phyloP scores from a whole-genome alignment of 139 green algal species.

The Tetradesmus lagerheimii region DNA sequence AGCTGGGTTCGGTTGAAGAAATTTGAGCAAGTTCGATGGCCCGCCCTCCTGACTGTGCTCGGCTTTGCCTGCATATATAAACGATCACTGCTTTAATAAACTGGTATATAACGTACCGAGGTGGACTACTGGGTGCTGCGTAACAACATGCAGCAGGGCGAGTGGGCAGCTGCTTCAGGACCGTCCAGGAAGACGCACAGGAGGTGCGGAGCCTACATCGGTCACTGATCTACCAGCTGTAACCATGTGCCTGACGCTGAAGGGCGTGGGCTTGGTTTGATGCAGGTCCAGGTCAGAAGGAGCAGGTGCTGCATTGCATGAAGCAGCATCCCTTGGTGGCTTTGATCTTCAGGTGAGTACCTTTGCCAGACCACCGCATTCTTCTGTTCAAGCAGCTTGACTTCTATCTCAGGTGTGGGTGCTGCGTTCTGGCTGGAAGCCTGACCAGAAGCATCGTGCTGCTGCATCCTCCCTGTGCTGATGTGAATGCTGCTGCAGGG shows the following conservation, averaged over 20 bases:
- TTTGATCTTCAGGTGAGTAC: neutral
- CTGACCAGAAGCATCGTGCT: neutral
- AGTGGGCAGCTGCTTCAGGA: neutral
- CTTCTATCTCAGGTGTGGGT: neutral
- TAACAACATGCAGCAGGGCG: slow-evolving; percentile 4
- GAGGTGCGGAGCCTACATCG: neutral
- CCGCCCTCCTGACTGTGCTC: neutral
- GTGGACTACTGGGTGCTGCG: neutral
- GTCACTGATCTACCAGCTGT: neutral
- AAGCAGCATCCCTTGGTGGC: neutral
- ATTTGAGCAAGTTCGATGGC: neutral
- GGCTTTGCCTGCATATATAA: neutral
- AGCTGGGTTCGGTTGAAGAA: neutral
- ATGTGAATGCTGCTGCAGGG: neutral
- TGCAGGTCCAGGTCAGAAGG: slow-evolving; percentile 18
- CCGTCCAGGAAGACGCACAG: neutral
- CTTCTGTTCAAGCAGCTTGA: neutral
- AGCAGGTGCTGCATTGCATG: slow-evolving; percentile 11
- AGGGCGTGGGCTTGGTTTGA: neutral
- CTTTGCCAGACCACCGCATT: neutral
- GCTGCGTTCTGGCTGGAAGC: neutral
- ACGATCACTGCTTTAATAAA: neutral
- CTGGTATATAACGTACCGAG: no score
- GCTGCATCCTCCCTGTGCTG: neutral
- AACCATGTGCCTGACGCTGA: neutral